Base-by-base conservation (phyloP, 495 filamentous ascomycete species). In the Penicillium riverlandense region DNA sequence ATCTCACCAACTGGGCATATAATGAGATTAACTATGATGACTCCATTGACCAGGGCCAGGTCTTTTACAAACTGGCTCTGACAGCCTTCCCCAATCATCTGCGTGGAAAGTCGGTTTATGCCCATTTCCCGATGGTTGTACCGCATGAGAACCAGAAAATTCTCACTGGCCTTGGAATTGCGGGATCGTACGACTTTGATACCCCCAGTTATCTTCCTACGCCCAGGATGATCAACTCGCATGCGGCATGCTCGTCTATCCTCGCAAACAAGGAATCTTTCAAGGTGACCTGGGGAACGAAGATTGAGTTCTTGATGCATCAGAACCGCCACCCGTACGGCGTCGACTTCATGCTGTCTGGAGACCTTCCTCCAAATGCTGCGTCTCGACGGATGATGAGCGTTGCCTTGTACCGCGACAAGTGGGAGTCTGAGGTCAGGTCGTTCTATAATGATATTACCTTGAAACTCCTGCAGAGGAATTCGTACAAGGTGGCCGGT, bases 41-140 rank as follows among this genome's bases (percentile, higher is more conserved):
- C 14, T 85, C 81, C 53, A 65, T 90, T 54, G 80, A 90, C 54
- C 80, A 90, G 54, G 88, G 88, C 13, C 87, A 83, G 49, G 84
- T 91, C 3, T 82, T 90, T 59, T 90, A 90, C 69, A 95, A 91
- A 67, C 71, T 94, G 40, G 82, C 88, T 40, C 65, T 83, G 38
- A 74, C 84, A 14, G 83, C 87, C 2, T 89, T 95, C 73, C 88
- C 88, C 2, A 77, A 84, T 49, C 79, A 82, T 57, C 91, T 86
- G 77, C 83, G 81, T 58, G 56, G 67, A 22, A 83, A 92, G 62
- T 90, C 85, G 1, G 79, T 90, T 45, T 94, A 92, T 47, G 86
- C 86, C 11, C 85, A 89, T 53, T 92, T 86, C 56, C 88, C 88
- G 4, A 85, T 95, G 78, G 87, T 85, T 6, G 80, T 85, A 14